Base-by-base conservation (phyloP, 2,329 filamentous ascomycete species). In the Cercospora citrullina region DNA sequence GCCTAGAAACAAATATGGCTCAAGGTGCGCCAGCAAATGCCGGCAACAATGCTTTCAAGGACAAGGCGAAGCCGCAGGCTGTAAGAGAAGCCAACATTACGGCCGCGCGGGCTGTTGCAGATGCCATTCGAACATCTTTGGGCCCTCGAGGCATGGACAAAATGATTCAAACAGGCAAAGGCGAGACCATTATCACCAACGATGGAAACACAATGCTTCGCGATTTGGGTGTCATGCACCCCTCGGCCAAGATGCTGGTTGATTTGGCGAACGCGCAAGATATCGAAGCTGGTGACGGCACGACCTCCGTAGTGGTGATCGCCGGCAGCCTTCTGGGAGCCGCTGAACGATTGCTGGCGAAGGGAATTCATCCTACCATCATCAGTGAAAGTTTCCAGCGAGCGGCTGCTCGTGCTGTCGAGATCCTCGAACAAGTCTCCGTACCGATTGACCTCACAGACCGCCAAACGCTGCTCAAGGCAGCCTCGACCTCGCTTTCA, bases 161-260 rank as follows among this genome's bases (percentile, higher is more conserved):
- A 86, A 97, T 97, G 94, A 98, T 99, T 77, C 91, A 96, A 85
- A 96, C 91, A 69, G 92, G 93, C 80, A 97, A 93, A 84, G 95
- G 94, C 83, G 92, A 96, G 82, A 97, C 94, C 67, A 95, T 98
- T 81, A 99, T 99, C 84, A 99, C 95, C 78, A 99, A 99, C 85
- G 95, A 99, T 83, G 95, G 95, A 80, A 96, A 96, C 84, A 99
- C 95, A 67, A 99, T 99, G 94, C 84, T 99, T 78, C 96, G 92
- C 84, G 94, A 94, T 85, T 98, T 99, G 95, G 91, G 92, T 73
- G 95, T 99, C 74, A 93, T 99, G 91, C 95, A 99, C 80, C 95
- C 95, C n/a, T 96, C 96, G 60, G 95, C 95, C 62, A 97, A 97
- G 85, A 99, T 99, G 95, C 87, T 99, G 74, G 95, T 99, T 77